phyloP scores from a whole-genome alignment of 257 asterid species.

The Schizonepeta tenuifolia region DNA sequence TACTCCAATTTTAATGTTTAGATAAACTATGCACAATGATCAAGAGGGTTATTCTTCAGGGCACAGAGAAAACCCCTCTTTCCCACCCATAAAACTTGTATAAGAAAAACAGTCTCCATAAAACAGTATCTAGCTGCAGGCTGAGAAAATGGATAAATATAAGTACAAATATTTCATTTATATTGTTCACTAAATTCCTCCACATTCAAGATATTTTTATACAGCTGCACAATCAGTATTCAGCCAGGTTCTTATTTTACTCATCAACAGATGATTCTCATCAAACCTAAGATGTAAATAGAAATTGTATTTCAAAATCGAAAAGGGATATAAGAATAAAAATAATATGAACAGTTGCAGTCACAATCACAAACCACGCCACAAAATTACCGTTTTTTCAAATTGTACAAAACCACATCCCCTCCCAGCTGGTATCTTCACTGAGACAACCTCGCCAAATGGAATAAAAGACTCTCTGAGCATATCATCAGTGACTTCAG shows the following conservation, averaged over 20 bases:
- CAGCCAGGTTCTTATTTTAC: background rate
- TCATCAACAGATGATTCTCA: background rate
- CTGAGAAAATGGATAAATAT: background rate
- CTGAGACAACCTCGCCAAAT: slow-evolving; percentile 76
- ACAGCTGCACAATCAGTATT: background rate
- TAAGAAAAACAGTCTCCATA: background rate
- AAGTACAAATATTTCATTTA: too few relatives aligned
- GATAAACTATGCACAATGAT: background rate
- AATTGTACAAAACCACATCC: slow-evolving; percentile 92
- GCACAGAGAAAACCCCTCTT: background rate
- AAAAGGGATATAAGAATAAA: background rate
- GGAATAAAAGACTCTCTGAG: slow-evolving; percentile 63
- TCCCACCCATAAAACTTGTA: background rate
- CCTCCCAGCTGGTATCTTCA: slow-evolving; percentile 80
- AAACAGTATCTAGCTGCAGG: background rate
- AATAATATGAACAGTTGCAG: background rate
- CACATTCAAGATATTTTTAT: background rate
- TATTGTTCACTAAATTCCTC: background rate
- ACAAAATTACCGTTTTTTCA: slow-evolving; percentile 38
- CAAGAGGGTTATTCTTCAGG: slow-evolving; percentile 10
- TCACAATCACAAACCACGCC: slow-evolving; percentile 9
- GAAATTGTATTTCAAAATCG: background rate
- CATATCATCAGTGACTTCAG: slow-evolving; percentile 76
- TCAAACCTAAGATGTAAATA: background rate
- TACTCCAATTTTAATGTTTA: background rate